phyloP scores from a whole-genome alignment of 2,329 filamentous ascomycete species.

The Ophiosphaerella narmari region DNA sequence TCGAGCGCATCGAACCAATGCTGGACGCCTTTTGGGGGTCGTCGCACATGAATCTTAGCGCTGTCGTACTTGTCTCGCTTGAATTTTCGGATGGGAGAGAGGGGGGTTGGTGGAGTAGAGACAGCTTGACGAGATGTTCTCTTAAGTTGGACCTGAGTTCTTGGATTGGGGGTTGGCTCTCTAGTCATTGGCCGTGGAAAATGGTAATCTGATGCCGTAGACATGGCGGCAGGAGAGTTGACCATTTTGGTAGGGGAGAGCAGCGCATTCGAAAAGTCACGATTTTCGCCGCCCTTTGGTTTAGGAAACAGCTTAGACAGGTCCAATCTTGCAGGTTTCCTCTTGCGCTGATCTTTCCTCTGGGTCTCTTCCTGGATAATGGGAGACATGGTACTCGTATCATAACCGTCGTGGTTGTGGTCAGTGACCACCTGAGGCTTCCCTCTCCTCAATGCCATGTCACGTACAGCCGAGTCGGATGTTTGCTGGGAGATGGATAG shows the following conservation, averaged over 20 bases:
- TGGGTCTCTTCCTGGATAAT: conserved; percentile 20
- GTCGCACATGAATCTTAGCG: conserved; percentile 53
- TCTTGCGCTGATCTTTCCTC: conserved; percentile 33
- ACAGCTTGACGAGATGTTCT: conserved; percentile 23
- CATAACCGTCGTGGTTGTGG: conserved; percentile 12
- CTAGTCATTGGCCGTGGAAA: conserved; percentile 41
- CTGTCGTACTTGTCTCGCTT: conserved; percentile 50
- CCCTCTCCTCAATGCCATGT: conserved; percentile 50
- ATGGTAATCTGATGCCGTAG: conserved; percentile 41
- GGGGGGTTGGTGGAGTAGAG: conserved; percentile 13
- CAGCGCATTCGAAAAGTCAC: conserved; percentile 22
- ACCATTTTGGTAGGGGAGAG: conserved; percentile 48
- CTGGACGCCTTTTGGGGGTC: conserved; percentile 54
- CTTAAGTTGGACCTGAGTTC: conserved; percentile 18
- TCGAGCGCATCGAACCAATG: conserved; percentile 57
- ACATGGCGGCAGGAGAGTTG: conserved; percentile 48
- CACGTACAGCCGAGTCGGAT: conserved; percentile 50
- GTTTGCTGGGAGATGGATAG: conserved; percentile 52
- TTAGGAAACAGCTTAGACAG: conserved; percentile 50
- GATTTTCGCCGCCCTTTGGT: conserved; percentile 29
- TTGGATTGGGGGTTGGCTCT: conserved; percentile 33
- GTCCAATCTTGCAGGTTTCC: conserved; percentile 47
- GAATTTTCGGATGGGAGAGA: conserved; percentile 32
- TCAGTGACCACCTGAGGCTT: conserved; percentile 31
- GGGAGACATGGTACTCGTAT: conserved; percentile 26